Evolutionary conservation across 768 basidiomycete genomes (phyloP).

Genomic region (Hemileccinum impolitum): DNA sequence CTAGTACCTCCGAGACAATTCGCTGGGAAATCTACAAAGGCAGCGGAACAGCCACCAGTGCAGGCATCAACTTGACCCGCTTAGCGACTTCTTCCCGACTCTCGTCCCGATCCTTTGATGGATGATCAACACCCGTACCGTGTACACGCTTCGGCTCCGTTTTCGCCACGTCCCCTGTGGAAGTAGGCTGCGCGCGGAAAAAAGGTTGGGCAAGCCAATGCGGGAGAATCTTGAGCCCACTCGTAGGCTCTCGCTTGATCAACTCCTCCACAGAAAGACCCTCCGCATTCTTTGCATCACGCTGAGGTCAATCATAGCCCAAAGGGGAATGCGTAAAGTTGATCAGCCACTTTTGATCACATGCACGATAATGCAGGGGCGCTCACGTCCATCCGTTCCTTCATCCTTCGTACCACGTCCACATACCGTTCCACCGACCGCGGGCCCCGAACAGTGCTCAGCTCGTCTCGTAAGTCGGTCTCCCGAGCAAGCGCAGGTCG

Average conservation of each 20-base stretch:
- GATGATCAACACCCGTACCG: neutral
- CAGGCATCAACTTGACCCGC: conserved; percentile 6
- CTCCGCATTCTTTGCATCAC: conserved; percentile 41
- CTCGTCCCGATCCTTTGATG: neutral
- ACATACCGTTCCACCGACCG: conserved; percentile 37
- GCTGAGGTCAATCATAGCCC: conserved; percentile 26
- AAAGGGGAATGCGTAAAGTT: neutral
- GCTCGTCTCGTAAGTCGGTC: conserved; percentile 65
- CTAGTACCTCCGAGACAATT: neutral
- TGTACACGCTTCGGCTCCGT: conserved; percentile 9
- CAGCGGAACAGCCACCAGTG: too few species aligned
- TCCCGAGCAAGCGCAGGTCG: conserved; percentile 68
- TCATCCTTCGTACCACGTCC: conserved; percentile 57
- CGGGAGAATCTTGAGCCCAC: conserved; percentile 54
- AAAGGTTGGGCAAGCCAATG: conserved; percentile 75
- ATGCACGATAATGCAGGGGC: neutral
- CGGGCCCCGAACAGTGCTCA: conserved; percentile 50
- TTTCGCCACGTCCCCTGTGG: neutral
- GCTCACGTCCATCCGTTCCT: conserved; percentile 53
- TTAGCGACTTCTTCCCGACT: conserved; percentile 6
- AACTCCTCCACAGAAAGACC: conserved; percentile 34
- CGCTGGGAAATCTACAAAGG: neutral
- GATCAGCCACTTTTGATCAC: neutral
- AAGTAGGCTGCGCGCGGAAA: conserved; percentile 29
- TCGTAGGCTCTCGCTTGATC: conserved; percentile 40